These are phyloP conservation scores for Picea glauca DNA, from an alignment of 75 land plant genomes.

Conservation along the genomic window DNA sequence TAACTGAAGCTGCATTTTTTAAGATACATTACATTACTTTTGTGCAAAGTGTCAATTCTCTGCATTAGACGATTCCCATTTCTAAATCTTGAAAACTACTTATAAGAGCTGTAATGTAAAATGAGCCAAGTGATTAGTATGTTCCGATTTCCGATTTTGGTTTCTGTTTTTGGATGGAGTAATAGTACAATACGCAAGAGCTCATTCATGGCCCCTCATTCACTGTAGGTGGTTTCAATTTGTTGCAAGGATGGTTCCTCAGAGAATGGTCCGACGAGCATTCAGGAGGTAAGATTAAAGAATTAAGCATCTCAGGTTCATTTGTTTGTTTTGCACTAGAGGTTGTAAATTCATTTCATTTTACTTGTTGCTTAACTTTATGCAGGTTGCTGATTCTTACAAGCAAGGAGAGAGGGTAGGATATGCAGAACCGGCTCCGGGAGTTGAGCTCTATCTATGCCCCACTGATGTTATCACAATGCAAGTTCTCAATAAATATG, in stretches of 20 bases:
- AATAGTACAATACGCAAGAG: neutral
- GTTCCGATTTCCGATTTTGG: too few species aligned
- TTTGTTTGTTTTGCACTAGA: conserved; percentile 11
- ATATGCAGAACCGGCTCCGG: conserved; percentile 81
- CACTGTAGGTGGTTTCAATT: conserved; percentile 7
- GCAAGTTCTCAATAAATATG: conserved; percentile 49
- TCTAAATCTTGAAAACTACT: too few species aligned
- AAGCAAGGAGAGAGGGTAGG: conserved; percentile 80
- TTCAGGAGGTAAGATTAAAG: conserved; percentile 32
- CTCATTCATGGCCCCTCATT: neutral
- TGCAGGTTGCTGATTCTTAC: conserved; percentile 77
- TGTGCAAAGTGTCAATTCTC: too few species aligned
- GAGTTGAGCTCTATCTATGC: conserved; percentile 82
- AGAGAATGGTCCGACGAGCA: conserved; percentile 15
- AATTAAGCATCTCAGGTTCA: conserved; percentile 1
- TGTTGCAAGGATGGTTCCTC: conserved; percentile 13
- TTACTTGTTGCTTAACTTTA: neutral
- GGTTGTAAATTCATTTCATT: neutral
- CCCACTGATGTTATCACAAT: conserved; percentile 48
- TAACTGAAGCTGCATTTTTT: too few species aligned
- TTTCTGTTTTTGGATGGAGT: too few species aligned
- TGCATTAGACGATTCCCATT: too few species aligned
- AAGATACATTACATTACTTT: too few species aligned
- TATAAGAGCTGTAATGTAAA: too few species aligned
- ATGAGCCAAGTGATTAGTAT: too few species aligned